A percentile compares a stretch with the other conserved stretches of the same genome.
phyloP scores from a whole-genome alignment of 495 filamentous ascomycete genomes.

The Penicillium diatomitis region DNA sequence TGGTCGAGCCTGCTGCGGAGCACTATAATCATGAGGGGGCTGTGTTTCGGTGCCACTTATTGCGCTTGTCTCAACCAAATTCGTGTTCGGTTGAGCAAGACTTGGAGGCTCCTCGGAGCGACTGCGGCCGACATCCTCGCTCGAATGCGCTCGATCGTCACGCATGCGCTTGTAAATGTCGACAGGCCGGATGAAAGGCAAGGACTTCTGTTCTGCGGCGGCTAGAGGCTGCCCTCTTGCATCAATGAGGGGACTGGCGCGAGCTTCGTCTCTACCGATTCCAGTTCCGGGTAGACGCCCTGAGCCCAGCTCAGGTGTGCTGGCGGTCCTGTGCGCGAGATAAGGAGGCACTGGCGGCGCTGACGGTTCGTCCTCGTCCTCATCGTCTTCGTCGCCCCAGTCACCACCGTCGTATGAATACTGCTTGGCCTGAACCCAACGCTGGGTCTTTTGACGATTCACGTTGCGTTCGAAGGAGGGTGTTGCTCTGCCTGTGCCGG shows the following conservation, averaged over 20 bases:
- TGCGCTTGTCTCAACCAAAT: neutral
- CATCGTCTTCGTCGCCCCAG: slow-evolving; percentile 81
- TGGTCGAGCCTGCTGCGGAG: slow-evolving; percentile 6
- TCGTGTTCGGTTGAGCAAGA: neutral
- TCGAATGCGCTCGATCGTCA: slow-evolving; percentile 46
- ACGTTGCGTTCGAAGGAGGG: slow-evolving; percentile 69
- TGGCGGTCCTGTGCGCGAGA: slow-evolving; percentile 27
- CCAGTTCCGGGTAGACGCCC: slow-evolving; percentile 10
- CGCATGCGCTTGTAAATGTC: slow-evolving; percentile 71
- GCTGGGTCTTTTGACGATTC: slow-evolving; percentile 82
- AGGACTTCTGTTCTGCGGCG: slow-evolving; percentile 35
- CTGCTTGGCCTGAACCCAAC: slow-evolving; percentile 88
- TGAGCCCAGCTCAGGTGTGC: slow-evolving; percentile 18
- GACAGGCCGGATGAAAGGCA: slow-evolving; percentile 62
- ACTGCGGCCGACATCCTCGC: slow-evolving; percentile 10
- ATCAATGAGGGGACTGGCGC: slow-evolving; percentile 10
- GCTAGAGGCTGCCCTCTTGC: slow-evolving; percentile 10
- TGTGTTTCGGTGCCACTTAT: neutral
- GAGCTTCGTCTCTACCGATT: slow-evolving; percentile 11
- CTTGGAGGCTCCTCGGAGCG: neutral
- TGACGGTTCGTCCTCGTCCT: slow-evolving; percentile 52
- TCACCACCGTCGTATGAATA: slow-evolving; percentile 88
- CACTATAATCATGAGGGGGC: neutral
- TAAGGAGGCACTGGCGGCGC: slow-evolving; percentile 35
- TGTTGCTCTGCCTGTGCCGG: slow-evolving; percentile 27